Evolutionary conservation across 495 filamentous ascomycete genomes (phyloP).

Genomic region (Hyaloscypha finlandica): DNA sequence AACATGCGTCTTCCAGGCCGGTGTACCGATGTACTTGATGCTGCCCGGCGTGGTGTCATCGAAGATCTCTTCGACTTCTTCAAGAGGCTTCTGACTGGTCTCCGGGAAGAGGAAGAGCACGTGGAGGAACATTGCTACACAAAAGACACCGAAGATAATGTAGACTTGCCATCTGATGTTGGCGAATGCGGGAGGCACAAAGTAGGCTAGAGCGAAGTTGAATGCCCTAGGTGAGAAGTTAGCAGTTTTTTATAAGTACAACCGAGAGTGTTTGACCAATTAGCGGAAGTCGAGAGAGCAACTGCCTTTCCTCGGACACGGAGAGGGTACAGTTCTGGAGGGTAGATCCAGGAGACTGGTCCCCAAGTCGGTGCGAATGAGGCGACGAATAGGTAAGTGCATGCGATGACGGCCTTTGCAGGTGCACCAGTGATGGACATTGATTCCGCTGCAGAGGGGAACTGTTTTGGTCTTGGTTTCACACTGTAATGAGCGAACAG

Average conservation of each 20-base stretch:
- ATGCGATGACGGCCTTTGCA: slow-evolving; percentile 73
- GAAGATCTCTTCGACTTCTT: slow-evolving; percentile 74
- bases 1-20: slow-evolving; percentile 68
- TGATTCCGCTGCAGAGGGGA: slow-evolving; percentile 43
- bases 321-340: slow-evolving; percentile 73
- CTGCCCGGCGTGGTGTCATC: slow-evolving; percentile 50
- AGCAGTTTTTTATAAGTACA: background rate
- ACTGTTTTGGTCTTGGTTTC: slow-evolving; percentile 40
- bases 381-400: slow-evolving; percentile 76
- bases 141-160: slow-evolving; percentile 76
- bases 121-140: slow-evolving; percentile 69
- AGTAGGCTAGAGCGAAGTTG: slow-evolving; percentile 79
- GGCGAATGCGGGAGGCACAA: slow-evolving; percentile 73
- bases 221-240: slow-evolving; percentile 43
- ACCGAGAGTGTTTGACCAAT: slow-evolving; percentile 49
- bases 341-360: slow-evolving; percentile 75
- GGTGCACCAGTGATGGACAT: slow-evolving; percentile 56
- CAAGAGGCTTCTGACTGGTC: slow-evolving; percentile 78
- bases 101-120: slow-evolving; percentile 84
- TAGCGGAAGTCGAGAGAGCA: slow-evolving; percentile 69
- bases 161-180: slow-evolving; percentile 76
- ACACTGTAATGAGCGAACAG: slow-evolving; percentile 53
- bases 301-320: slow-evolving; percentile 72
- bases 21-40: slow-evolving; percentile 62
- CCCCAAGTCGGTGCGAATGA: slow-evolving; percentile 76